Percentiles rank a stretch among this genome's conserved stretches.
These are phyloP conservation scores for Microbotryomycetes sp. DNA, from an alignment of 1,284 basidiomycete species.

Conservation along the genomic window DNA sequence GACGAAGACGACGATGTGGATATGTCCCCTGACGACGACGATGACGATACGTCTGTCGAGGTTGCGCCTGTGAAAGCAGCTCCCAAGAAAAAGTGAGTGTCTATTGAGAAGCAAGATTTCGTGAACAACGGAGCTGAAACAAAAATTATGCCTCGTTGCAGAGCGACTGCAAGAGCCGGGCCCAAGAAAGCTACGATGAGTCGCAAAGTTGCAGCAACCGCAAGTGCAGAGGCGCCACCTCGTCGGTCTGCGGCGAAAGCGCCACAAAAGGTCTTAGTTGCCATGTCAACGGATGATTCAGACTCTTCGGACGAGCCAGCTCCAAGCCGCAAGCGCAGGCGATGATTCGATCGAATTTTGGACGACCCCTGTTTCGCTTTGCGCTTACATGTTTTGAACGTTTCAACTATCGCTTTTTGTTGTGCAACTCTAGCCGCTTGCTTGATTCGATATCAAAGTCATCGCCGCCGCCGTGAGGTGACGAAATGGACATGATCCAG, in stretches of 20 bases:
- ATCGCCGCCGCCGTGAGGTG: constrained; percentile 33
- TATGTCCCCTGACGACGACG: neutral
- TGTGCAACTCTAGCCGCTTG: constrained; percentile 48
- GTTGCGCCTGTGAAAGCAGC: neutral
- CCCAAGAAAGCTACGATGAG: neutral
- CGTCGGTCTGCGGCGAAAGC: neutral
- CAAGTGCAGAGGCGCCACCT: neutral
- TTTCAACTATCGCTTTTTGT: constrained; percentile 9
- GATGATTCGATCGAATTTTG: no score
- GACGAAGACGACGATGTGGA: constrained; percentile 6
- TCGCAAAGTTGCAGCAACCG: no score
- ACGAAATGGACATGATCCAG: constrained; percentile 22
- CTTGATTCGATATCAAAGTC: constrained; percentile 25
- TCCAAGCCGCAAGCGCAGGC: neutral
- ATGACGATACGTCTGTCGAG: neutral
- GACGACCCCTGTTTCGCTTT: no score
- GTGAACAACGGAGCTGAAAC: no score
- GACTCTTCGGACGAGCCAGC: neutral
- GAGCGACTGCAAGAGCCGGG: no score
- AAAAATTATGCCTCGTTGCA: no score
- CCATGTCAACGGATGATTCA: neutral
- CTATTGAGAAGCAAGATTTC: no score
- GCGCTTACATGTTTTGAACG: no score
- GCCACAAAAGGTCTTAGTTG: neutral
- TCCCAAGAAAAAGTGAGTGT: neutral